phyloP scores from a whole-genome alignment of 2,329 filamentous ascomycete genomes.

The Fonsecaea pugnacius region DNA sequence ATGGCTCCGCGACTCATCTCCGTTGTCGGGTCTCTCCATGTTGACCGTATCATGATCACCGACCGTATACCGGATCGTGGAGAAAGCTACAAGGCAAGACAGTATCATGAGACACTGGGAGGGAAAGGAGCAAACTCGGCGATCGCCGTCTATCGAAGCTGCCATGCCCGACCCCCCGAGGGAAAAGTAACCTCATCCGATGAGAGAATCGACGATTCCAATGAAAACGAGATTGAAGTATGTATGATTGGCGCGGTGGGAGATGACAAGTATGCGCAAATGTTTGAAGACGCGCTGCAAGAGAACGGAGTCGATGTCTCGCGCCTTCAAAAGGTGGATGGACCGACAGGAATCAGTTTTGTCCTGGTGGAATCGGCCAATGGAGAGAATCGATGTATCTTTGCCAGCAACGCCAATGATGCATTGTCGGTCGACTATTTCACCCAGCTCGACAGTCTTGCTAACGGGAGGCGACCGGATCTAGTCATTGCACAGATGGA shows the following conservation, averaged over 20 bases:
- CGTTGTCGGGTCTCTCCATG: slow-evolving; percentile 24
- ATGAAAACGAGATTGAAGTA: slow-evolving; percentile 46
- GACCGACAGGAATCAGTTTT: slow-evolving; percentile 55
- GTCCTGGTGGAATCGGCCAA: slow-evolving; percentile 55
- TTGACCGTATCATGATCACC: slow-evolving; percentile 24
- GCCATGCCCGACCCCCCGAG: slow-evolving; percentile 16
- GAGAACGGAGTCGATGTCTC: slow-evolving; percentile 51
- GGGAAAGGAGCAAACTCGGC: slow-evolving; percentile 32
- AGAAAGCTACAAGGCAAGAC: slow-evolving; percentile 17
- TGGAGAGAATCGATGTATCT: slow-evolving; percentile 56
- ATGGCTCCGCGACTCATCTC: slow-evolving; percentile 9
- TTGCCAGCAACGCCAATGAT: slow-evolving; percentile 54
- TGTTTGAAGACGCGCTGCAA: slow-evolving; percentile 47
- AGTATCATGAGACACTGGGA: slow-evolving; percentile 10
- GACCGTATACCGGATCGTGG: slow-evolving; percentile 25
- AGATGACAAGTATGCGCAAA: slow-evolving; percentile 49
- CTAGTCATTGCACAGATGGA: slow-evolving; percentile 26
- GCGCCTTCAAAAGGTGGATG: slow-evolving; percentile 42
- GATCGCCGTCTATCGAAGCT: slow-evolving; percentile 25
- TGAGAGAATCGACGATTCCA: background rate
- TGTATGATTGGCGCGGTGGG: slow-evolving; percentile 57
- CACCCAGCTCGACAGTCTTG: slow-evolving; percentile 14
- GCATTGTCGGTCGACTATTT: slow-evolving; percentile 35
- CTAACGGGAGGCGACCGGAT: slow-evolving; percentile 21
- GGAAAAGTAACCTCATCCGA: background rate